Percentiles rank a stretch among this genome's conserved stretches.
phyloP scores from a whole-genome alignment of 495 filamentous ascomycete species.

The Hyaloscypha finlandica region DNA sequence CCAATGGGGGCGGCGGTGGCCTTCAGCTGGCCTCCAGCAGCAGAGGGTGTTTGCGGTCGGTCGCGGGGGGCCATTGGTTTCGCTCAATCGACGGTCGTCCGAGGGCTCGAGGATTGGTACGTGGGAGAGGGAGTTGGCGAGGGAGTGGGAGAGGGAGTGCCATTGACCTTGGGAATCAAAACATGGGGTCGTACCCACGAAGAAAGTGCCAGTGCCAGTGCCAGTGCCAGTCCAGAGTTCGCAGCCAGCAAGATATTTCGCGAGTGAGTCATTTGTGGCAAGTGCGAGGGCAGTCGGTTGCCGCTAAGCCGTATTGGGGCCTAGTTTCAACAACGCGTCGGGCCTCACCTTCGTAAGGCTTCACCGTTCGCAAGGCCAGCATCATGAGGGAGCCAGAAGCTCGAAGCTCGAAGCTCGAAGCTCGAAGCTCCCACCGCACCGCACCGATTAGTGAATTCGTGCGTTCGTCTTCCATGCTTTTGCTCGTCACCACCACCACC shows the following conservation, averaged over 20 bases:
- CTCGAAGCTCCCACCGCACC: background rate
- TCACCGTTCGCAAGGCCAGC: slow-evolving; percentile 1
- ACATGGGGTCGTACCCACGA: too few species aligned
- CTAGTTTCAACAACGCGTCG: too few species aligned
- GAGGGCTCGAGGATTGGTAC: background rate
- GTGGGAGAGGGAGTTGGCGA: too few species aligned
- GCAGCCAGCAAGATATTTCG: background rate
- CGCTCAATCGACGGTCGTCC: background rate
- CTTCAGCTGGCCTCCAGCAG: background rate
- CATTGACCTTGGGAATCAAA: too few species aligned
- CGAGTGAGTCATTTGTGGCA: background rate
- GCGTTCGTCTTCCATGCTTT: too few species aligned
- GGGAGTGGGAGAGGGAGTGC: too few species aligned
- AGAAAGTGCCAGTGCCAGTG: too few species aligned
- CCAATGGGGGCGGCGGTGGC: slow-evolving; percentile 11
- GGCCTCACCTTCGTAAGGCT: background rate
- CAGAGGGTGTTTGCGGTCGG: background rate
- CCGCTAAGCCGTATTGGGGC: background rate
- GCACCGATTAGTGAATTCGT: background rate
- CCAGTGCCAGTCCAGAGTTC: background rate
- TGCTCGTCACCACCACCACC: too few species aligned
- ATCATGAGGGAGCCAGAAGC: too few species aligned
- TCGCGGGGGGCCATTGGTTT: background rate
- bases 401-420: too few species aligned
- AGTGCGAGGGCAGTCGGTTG: background rate